A percentile compares a stretch with the other conserved stretches of the same genome.
phyloP scores from a whole-genome alignment of 2,329 filamentous ascomycete genomes.

The Aspergillus fructus region DNA sequence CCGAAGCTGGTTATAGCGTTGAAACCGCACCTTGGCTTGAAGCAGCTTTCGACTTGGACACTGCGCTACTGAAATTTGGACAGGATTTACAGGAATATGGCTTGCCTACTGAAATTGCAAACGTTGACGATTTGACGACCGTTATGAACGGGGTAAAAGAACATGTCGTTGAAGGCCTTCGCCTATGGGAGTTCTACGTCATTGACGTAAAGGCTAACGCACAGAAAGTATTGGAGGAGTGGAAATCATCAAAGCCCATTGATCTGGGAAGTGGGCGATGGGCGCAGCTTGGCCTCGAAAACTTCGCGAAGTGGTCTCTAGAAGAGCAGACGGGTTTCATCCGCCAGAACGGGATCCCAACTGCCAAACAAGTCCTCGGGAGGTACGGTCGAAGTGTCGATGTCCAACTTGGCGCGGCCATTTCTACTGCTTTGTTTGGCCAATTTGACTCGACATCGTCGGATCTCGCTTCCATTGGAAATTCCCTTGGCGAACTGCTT shows the following conservation, averaged over 20 bases:
- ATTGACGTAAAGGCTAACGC: conserved; percentile 74
- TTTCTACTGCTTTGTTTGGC: conserved; percentile 68
- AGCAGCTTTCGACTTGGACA: conserved; percentile 72
- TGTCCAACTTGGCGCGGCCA: conserved; percentile 66
- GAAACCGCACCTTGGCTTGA: conserved; percentile 76
- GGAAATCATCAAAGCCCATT: conserved; percentile 53
- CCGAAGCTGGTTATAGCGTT: conserved; percentile 92
- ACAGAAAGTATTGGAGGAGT: conserved; percentile 67
- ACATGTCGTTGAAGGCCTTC: conserved; percentile 72
- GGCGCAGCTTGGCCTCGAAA: conserved; percentile 39
- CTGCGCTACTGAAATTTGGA: conserved; percentile 66
- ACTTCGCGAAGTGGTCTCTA: conserved; percentile 55
- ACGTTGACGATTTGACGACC: conserved; percentile 68
- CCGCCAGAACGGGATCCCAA: conserved; percentile 66
- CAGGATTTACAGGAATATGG: conserved; percentile 64
- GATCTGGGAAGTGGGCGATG: conserved; percentile 18
- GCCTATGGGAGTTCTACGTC: conserved; percentile 92
- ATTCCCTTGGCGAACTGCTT: conserved; percentile 60
- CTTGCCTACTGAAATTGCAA: conserved; percentile 72
- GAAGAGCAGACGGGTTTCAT: conserved; percentile 62
- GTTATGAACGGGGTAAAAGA: conserved; percentile 84
- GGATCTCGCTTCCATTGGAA: conserved; percentile 48
- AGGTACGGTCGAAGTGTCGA: conserved; percentile 73
- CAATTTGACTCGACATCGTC: conserved; percentile 57
- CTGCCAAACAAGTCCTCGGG: conserved; percentile 73